Evolutionary conservation across 495 filamentous ascomycete species (phyloP), one percentile per base, ranked within the genome.

Genomic region (Echria macrotheca): DNA sequence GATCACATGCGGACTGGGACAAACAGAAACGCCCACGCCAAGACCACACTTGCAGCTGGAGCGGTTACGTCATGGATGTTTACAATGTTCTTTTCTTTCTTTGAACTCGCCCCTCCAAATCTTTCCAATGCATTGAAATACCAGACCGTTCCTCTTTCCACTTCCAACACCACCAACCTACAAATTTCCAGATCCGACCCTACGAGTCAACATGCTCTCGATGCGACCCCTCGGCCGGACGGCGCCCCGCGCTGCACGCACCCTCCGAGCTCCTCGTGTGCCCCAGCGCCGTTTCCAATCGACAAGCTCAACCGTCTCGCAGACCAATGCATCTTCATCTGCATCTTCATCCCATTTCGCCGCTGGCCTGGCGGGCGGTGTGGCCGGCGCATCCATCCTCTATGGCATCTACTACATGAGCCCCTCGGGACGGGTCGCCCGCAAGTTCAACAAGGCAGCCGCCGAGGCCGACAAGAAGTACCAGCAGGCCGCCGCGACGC

Each of bases 331-430:
- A 42, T 42, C 57, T 4, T 64, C 66, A 7, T 33, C 71, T 2
- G 49, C 67, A 24, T 33, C 71, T 2, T 49, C 67, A 24, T 75
- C 77, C 1, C 74, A 72, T 28, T 31, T 79, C 29, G 67, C 69
- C 11, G 74, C 79, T 10, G 79, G 75, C 23, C 59, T 69, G n/a
- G 60, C 74, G 2, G 76, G 74, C 25, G 69, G 76, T 35, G 35
- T 68, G 0, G 66, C 40, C 10, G 64, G 64, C 33, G 66, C 66
- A 2, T 17, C 54, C 2, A 31, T 62, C 1, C 58, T 71, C 23
- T 71, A 74, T 14, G 74, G 72, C 33, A 76, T 81, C 62, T 84
- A 84, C 61, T 71, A 75, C 18, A 69, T 76, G 61, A 67, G 63
- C 0, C 82, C 81, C n/a, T 76, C 81, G 5, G 76, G 74, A 17